These are phyloP conservation scores for Gryganskiella cystojenkinii DNA, from an alignment of 192 early-diverging fungal genomes.

Conservation along the genomic window DNA sequence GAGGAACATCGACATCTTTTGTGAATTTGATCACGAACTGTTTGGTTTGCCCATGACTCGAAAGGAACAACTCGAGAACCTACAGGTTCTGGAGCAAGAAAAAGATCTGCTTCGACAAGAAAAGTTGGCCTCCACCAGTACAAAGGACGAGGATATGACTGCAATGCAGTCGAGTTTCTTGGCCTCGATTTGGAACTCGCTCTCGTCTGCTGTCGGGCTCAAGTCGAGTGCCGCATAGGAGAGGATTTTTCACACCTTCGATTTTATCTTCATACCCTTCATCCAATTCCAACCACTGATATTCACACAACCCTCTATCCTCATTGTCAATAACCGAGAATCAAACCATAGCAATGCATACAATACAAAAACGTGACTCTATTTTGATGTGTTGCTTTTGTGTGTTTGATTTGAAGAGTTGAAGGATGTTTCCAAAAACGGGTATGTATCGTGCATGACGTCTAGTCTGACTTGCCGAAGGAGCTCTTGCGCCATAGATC, in stretches of 20 bases:
- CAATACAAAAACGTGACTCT: no score
- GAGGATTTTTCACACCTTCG: no score
- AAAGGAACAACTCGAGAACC: conserved; percentile 10
- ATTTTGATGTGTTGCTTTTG: no score
- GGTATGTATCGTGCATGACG: no score
- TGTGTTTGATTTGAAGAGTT: no score
- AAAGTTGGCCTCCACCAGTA: no score
- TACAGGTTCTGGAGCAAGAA: conserved; percentile 2
- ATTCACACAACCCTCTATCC: neutral
- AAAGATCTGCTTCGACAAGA: conserved; percentile 5
- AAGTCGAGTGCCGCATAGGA: neutral
- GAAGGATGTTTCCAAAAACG: neutral
- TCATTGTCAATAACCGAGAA: neutral
- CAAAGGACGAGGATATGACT: no score
- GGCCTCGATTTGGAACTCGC: no score
- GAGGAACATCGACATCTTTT: conserved; percentile 36
- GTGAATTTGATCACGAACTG: conserved; percentile 36
- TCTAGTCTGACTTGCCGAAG: conserved; percentile 16
- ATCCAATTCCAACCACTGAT: neutral
- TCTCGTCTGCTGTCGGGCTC: conserved; percentile 7
- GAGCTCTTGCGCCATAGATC: conserved; percentile 38
- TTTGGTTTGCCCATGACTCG: conserved; percentile 13
- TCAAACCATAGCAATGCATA: no score
- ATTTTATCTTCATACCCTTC: no score
- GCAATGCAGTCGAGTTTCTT: no score